Evolutionary conservation across 2,329 filamentous ascomycete genomes (phyloP).

Genomic region (Claviceps africana): DNA sequence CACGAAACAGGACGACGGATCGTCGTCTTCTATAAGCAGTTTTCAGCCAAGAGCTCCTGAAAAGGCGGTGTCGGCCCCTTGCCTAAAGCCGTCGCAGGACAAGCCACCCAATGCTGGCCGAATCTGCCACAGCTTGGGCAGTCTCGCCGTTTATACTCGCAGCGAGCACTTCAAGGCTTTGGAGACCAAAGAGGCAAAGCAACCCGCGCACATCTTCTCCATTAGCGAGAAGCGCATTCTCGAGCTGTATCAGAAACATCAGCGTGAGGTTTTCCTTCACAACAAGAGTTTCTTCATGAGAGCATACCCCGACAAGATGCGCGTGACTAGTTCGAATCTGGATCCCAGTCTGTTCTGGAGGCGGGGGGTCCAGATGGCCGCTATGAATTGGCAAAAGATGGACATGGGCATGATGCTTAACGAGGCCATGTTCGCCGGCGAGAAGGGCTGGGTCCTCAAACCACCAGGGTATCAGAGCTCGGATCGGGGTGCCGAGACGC

Average conservation of each 20-base stretch:
- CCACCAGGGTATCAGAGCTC: constrained; percentile 55
- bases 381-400: constrained; percentile 92
- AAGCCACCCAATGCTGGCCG: constrained; percentile 33
- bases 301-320: constrained; percentile 69
- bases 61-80: constrained; percentile 1
- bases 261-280: constrained; percentile 68
- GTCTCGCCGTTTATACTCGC: constrained; percentile 72
- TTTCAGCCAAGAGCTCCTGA: constrained; percentile 4
- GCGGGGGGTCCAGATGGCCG: constrained; percentile 91
- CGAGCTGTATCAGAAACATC: constrained; percentile 41
- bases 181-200: constrained; percentile 46
- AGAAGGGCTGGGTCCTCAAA: constrained; percentile 75
- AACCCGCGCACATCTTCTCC: constrained; percentile 64
- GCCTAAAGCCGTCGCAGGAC: constrained; percentile 6
- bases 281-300: constrained; percentile 83
- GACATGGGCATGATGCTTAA: constrained; percentile 95
- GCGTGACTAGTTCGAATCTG: constrained; percentile 83
- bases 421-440: constrained; percentile 88
- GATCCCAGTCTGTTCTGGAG: constrained; percentile 88
- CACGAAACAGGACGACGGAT: constrained; percentile 21
- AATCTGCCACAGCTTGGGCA: constrained; percentile 58
- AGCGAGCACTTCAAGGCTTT: constrained; percentile 70
- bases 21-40: constrained; percentile 29
- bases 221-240: constrained; percentile 70
- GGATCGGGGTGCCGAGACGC: constrained; percentile 23